These are phyloP conservation scores for Tulasnella sp. DNA, from an alignment of 768 basidiomycete species.

Conservation along the genomic window DNA sequence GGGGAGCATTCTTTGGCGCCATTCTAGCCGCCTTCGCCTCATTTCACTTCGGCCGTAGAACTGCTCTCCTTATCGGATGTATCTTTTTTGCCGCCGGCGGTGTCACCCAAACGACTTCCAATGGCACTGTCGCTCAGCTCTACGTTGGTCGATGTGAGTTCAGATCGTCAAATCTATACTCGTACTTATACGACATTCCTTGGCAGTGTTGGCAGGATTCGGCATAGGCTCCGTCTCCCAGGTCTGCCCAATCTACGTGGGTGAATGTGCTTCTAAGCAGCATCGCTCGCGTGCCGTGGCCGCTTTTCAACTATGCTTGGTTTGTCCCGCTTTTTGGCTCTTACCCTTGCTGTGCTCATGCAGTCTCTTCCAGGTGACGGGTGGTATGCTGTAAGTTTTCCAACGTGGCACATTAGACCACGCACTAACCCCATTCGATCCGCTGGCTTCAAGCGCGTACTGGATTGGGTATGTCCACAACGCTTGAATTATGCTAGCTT, in stretches of 20 bases:
- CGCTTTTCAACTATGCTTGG: constrained; percentile 10
- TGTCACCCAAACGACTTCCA: constrained; percentile 1
- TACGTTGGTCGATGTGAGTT: constrained; percentile 7
- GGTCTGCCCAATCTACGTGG: constrained; percentile 8
- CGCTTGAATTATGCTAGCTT: background rate
- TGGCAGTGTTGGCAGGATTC: constrained; percentile 7
- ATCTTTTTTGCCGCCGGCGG: constrained; percentile 8
- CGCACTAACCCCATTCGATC: background rate
- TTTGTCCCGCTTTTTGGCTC: background rate
- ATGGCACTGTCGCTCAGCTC: background rate
- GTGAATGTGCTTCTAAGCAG: constrained; percentile 11
- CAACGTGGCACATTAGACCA: background rate
- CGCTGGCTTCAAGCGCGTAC: background rate
- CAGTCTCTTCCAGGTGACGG: constrained; percentile 2
- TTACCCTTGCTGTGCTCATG: background rate
- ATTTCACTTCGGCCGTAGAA: constrained; percentile 3
- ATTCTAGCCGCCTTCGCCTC: background rate
- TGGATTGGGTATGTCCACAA: constrained; percentile 10
- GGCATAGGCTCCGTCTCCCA: constrained; percentile 13
- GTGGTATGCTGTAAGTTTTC: constrained; percentile 13
- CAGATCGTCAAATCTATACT: background rate
- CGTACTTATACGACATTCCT: background rate
- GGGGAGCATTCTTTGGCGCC: constrained; percentile 11
- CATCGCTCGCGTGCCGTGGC: constrained; percentile 7
- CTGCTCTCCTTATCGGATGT: constrained; percentile 2